Evolutionary conservation across 1,284 basidiomycete species (phyloP).

Genomic region (Moesziomyces aphidis): DNA sequence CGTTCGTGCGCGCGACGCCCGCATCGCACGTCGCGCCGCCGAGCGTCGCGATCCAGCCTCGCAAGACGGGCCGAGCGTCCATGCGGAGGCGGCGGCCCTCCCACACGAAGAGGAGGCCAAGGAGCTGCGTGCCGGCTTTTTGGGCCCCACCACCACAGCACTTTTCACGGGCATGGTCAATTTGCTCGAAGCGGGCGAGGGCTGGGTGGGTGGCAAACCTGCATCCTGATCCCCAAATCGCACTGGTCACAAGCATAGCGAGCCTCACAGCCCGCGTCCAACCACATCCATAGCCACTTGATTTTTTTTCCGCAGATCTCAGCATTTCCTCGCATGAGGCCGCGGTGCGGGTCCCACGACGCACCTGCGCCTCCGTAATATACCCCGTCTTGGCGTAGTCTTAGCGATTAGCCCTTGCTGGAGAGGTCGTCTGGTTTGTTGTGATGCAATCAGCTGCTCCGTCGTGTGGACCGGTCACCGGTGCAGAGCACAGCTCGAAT

Average conservation of each 20-base stretch:
- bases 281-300: background rate
- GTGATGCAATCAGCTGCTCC: too few relatives aligned
- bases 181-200: conserved; percentile 60
- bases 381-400: background rate
- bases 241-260: conserved; percentile 10
- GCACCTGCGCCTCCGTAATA: background rate
- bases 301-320: background rate
- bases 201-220: conserved; percentile 59
- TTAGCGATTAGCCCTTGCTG: too few relatives aligned
- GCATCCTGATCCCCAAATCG: conserved; percentile 30
- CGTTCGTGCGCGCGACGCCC: conserved; percentile 39
- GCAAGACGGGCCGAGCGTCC: conserved; percentile 9
- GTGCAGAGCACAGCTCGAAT: too few relatives aligned
- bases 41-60: conserved; percentile 21
- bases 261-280: too few relatives aligned
- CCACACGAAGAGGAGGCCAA: conserved; percentile 36
- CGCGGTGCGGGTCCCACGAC: background rate
- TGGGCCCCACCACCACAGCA: conserved; percentile 53
- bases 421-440: too few relatives aligned
- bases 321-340: too few relatives aligned
- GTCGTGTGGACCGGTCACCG: too few relatives aligned
- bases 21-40: conserved; percentile 37
- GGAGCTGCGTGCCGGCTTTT: conserved; percentile 36
- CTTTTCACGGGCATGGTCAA: conserved; percentile 59
- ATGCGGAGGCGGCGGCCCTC: conserved; percentile 34